Evolutionary conservation across 2,329 filamentous ascomycete species (phyloP).

Genomic region (Monosporascus sp.): DNA sequence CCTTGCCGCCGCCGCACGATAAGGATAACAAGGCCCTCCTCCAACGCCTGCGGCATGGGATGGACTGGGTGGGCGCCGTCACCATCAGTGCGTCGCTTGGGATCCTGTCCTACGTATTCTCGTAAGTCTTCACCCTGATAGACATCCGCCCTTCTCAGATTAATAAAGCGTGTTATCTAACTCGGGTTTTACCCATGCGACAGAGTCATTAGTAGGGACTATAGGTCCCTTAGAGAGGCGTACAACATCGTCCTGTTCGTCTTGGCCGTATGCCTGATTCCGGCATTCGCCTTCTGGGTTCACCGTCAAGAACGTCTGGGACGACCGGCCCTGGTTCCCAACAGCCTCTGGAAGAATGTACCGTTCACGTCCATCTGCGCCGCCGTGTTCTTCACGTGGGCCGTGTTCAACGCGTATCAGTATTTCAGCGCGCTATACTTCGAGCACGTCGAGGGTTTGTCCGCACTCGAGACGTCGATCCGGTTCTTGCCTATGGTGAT

Average conservation of each 20-base stretch:
- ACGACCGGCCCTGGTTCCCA: conserved; percentile 54
- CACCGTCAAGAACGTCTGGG: conserved; percentile 39
- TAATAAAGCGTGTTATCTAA: too few relatives aligned
- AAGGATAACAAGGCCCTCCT: conserved; percentile 1
- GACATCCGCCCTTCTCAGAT: neutral
- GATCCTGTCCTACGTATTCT: conserved; percentile 39
- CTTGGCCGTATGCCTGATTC: conserved; percentile 37
- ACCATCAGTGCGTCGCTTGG: conserved; percentile 34
- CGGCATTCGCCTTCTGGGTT: conserved; percentile 51
- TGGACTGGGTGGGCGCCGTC: conserved; percentile 42
- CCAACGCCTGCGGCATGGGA: conserved; percentile 21
- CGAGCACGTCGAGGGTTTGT: conserved; percentile 40
- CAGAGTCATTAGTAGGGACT: neutral
- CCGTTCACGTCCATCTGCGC: conserved; percentile 52
- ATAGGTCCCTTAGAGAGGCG: conserved; percentile 27
- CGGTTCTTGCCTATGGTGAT: conserved; percentile 42
- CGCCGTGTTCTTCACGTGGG: conserved; percentile 41
- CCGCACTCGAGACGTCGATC: conserved; percentile 40
- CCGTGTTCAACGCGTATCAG: conserved; percentile 41
- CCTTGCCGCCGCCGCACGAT: conserved; percentile 18
- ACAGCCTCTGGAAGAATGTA: conserved; percentile 51
- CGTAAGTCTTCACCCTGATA: conserved; percentile 21
- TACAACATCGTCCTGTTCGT: conserved; percentile 39
- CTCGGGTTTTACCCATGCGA: neutral
- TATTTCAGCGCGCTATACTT: conserved; percentile 46